Evolutionary conservation across 2,329 filamentous ascomycete species (phyloP), one percentile per base, ranked within the genome.

Genomic region (Trichophyton equinum): DNA sequence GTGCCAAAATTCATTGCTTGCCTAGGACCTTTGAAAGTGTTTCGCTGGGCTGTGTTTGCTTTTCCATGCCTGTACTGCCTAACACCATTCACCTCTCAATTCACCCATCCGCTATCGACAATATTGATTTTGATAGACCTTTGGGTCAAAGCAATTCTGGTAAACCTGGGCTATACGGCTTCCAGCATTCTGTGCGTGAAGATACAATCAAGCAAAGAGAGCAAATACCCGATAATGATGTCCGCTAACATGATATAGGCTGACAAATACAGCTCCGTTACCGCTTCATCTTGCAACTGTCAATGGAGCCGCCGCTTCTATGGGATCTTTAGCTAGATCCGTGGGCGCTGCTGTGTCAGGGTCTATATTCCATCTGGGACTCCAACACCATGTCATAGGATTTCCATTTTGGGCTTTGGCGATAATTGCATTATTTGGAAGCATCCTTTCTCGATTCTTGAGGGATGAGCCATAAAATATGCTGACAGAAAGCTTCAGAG

Each of bases 251-350:
- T 36, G 33, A 36, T 36, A 44, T 44, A 44, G 40, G 5, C 1
- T 96, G 30, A 88, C 89, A 62, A 95, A 96, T 72, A 86, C 90
- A 15, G 88, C 91, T 0, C 89, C 91, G 0, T 91, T 87, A 5
- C 86, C 87, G 61, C 82, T 89, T 58, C 87, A 94, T 1, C 83
- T 97, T 1, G 94, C 94, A 1, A 91, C 88, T 0, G 87, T 99
- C 73, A 97, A 97, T 68, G 94, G 94, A 20, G 86, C 91, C 7
- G 91, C 91, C 0, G 90, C 91, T 33, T 96, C 91, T 1, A 90
- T 89, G 1, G 92, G 92, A 2, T 96, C 90, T 70, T 77, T 96
- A 51, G 91, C 87, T 71, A 84, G 94, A 59, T 90, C 91, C 0
- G 86, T 96, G 63, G 91, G 92, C 0, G 92, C 94, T 1, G 91